These are phyloP conservation scores for Angomonas ambiguus DNA, from an alignment of 208 protist genomes.

Conservation along the genomic window DNA sequence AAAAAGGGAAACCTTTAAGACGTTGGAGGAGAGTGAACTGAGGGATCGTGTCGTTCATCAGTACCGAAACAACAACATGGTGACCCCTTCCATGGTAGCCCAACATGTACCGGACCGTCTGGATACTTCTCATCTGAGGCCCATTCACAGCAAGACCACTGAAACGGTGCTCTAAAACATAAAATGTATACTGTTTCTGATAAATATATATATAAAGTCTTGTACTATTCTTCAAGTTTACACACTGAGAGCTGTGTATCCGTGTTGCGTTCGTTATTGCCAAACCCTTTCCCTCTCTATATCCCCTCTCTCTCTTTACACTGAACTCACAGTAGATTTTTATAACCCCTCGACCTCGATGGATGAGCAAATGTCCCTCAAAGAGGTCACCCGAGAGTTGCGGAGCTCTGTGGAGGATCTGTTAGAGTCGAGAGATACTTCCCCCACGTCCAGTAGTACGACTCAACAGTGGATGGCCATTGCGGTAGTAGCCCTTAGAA, in stretches of 20 bases:
- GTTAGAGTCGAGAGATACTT: not conserved
- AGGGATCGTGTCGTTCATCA: constrained; percentile 61
- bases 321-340: no score
- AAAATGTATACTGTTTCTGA: not conserved
- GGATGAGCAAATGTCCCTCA: not conserved
- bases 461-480: not conserved
- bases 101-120: not conserved
- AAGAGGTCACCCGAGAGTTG: not conserved
- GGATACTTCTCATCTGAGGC: constrained; percentile 29
- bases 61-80: constrained; percentile 29
- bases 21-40: constrained; percentile 72
- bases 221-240: not conserved
- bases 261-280: no score
- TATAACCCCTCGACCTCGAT: no score
- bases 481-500: not conserved
- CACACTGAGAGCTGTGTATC: not conserved
- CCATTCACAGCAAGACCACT: constrained; percentile 48
- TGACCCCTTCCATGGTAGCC: constrained; percentile 11
- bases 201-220: not conserved
- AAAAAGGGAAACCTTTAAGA: constrained; percentile 44
- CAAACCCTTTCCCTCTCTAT: constrained; percentile 1
- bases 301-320: not conserved
- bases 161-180: constrained; percentile 16
- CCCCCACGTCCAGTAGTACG: not conserved
- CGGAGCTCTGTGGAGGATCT: not conserved